A percentile compares a stretch with the other conserved stretches of the same genome.
Conservation (phyloP, 2,329 filamentous ascomycete species). For the Drechslerella dactyloides region DNA sequence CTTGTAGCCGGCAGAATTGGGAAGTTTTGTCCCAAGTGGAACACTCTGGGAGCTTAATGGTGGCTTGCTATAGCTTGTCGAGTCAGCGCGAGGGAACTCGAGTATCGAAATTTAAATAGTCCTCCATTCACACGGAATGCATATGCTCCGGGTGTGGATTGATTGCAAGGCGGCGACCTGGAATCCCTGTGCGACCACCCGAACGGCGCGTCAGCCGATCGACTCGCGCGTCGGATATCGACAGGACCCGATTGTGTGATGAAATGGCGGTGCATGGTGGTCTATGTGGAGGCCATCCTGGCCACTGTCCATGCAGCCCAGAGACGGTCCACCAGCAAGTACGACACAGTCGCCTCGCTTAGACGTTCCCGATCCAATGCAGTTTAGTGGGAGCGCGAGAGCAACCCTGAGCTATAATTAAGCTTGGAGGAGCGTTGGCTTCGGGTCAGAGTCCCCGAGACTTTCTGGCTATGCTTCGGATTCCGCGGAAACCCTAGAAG, state of each 20-base stretch:
- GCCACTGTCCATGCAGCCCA: too few species aligned
- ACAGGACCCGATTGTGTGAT: background rate
- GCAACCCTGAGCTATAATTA: constrained; percentile 21
- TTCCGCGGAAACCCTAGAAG: background rate
- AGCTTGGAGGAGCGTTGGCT: background rate
- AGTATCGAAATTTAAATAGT: background rate
- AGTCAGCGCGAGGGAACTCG: constrained; percentile 2
- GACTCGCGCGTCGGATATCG: constrained; percentile 42
- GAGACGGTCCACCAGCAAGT: background rate
- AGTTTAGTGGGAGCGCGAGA: constrained; percentile 1
- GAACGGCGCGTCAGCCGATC: background rate
- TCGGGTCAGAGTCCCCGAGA: too few species aligned
- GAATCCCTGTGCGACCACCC: background rate
- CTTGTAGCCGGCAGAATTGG: constrained; percentile 28
- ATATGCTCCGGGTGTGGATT: background rate
- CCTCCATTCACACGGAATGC: background rate
- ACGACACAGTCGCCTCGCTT: constrained; percentile 32
- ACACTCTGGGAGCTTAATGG: constrained; percentile 1
- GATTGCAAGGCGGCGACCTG: too few species aligned
- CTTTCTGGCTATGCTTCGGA: background rate
- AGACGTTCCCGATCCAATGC: background rate
- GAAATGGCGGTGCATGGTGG: too few species aligned
- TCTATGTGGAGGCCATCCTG: too few species aligned
- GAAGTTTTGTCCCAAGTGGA: constrained; percentile 19
- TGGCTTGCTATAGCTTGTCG: constrained; percentile 31